Evolutionary conservation across 2,329 filamentous ascomycete species (phyloP), one percentile per base, ranked within the genome.

Genomic region (Colletotrichum tropicale): DNA sequence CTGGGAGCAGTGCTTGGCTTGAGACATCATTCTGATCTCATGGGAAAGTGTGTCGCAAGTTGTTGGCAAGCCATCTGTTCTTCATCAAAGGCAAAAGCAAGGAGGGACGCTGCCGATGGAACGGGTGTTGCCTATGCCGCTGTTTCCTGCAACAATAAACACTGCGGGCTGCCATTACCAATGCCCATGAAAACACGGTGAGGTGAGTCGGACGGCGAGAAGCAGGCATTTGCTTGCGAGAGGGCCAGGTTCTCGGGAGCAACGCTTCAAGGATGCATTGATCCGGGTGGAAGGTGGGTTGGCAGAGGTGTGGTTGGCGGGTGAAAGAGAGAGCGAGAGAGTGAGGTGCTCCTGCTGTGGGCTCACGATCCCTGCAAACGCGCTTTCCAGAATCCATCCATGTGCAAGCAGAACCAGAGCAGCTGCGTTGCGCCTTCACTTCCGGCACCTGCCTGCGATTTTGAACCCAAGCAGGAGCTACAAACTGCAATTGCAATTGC

Each of bases 1-100:
- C 55, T 64, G 69, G 32, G 72, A 21, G 10, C 34, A 16, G 58
- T 52, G 66, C 52, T 64, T 56, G 68, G 72, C 61, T 66, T 72
- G 73, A 75, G 73, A 72, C 70, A 75, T 67, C 30, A 67, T 72
- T 48, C 69, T 58, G 73, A 75, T 66, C 58, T 71, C 67, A 52
- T 72, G 30, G 55, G 28, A 32, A 32, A 32, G 32, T 64, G n/a
- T 30, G 61, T n/a, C 48, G 36, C 38, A 34, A 26, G 43, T 21
- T 34, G 64, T 16, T 38, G 73, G 13, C 48, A 32, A 24, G 21
- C 26, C 21, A 55, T 71, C 21, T 43, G 18, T 21, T 65, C 58
- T 48, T 43, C n/a, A 60, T 18, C 34, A 34, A 52, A 52, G 43
- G n/a, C 43, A 52, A 52, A 52, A 52, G n/a, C 72, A 72, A 56